These are phyloP conservation scores for Schizopora paradoxa DNA, from an alignment of 1,284 basidiomycete species.

Conservation along the genomic window DNA sequence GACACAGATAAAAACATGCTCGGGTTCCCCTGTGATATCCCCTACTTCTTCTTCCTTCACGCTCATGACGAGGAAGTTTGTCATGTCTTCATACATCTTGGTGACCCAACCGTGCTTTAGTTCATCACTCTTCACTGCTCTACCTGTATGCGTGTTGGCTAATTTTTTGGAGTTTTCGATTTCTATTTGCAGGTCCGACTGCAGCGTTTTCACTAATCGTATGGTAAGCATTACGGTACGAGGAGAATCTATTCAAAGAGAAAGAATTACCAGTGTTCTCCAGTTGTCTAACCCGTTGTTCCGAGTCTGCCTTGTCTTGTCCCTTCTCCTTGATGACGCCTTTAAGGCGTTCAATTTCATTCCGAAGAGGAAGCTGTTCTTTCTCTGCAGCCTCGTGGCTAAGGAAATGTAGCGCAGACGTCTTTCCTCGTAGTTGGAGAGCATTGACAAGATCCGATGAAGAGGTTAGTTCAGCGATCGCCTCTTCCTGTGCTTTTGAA, in stretches of 20 bases:
- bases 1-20: slow-evolving; percentile 28
- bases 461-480: slow-evolving; percentile 52
- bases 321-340: slow-evolving; percentile 41
- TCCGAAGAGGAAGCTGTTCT: slow-evolving; percentile 50
- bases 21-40: slow-evolving; percentile 26
- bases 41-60: slow-evolving; percentile 27
- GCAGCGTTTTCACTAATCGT: slow-evolving; percentile 41
- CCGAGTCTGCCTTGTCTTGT: slow-evolving; percentile 38
- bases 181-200: slow-evolving; percentile 54
- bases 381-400: slow-evolving; percentile 68
- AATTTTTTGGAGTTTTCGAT: slow-evolving; percentile 51
- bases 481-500: slow-evolving; percentile 46
- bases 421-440: slow-evolving; percentile 43
- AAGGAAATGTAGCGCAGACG: slow-evolving; percentile 54
- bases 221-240: neutral
- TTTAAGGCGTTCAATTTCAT: slow-evolving; percentile 44
- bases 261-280: slow-evolving; percentile 38
- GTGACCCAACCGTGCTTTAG: slow-evolving; percentile 41
- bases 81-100: slow-evolving; percentile 37
- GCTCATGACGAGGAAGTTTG: slow-evolving; percentile 33
- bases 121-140: no score
- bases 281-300: no score
- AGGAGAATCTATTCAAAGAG: slow-evolving; percentile 1
- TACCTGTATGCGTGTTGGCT: slow-evolving; percentile 33
- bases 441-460: slow-evolving; percentile 50